A percentile compares a stretch with the other conserved stretches of the same genome.
These are phyloP conservation scores for Pisolithus sp. DNA, from an alignment of 768 basidiomycete species.

Conservation along the genomic window DNA sequence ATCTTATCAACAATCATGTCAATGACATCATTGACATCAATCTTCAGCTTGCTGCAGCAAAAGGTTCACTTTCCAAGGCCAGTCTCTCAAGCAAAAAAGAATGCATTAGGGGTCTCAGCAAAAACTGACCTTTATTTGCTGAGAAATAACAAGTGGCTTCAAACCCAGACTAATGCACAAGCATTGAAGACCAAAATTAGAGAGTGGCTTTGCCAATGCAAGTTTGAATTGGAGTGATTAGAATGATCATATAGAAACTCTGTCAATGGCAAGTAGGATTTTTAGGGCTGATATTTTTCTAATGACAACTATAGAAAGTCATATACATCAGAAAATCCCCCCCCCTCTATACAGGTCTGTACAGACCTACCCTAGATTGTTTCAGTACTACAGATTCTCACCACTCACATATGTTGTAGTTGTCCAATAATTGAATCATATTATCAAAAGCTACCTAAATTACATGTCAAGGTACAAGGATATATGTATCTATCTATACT, in stretches of 20 bases:
- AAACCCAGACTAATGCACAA: constrained; percentile 13
- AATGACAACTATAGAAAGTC: constrained; percentile 13
- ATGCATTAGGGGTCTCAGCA: constrained; percentile 2
- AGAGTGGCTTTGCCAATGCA: constrained; percentile 11
- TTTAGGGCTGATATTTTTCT: neutral
- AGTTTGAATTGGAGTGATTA: constrained; percentile 14
- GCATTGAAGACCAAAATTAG: constrained; percentile 13
- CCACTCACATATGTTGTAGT: too few relatives aligned
- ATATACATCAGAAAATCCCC: too few relatives aligned
- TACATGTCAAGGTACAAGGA: too few relatives aligned
- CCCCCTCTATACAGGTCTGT: too few relatives aligned
- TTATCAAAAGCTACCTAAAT: too few relatives aligned
- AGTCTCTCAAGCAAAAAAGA: neutral
- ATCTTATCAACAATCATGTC: neutral
- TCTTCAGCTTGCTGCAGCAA: constrained; percentile 1
- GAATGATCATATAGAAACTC: constrained; percentile 9
- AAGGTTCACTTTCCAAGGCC: neutral
- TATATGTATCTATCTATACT: too few relatives aligned
- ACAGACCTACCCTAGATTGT: too few relatives aligned
- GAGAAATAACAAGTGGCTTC: constrained; percentile 5
- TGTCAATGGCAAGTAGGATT: constrained; percentile 13
- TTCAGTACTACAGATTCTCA: too few relatives aligned
- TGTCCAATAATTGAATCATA: too few relatives aligned
- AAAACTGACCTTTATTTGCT: constrained; percentile 3
- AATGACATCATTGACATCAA: neutral